These are phyloP conservation scores for Stagonosporopsis cucurbitacearum DNA, from an alignment of 2,329 filamentous ascomycete genomes.

Conservation along the genomic window DNA sequence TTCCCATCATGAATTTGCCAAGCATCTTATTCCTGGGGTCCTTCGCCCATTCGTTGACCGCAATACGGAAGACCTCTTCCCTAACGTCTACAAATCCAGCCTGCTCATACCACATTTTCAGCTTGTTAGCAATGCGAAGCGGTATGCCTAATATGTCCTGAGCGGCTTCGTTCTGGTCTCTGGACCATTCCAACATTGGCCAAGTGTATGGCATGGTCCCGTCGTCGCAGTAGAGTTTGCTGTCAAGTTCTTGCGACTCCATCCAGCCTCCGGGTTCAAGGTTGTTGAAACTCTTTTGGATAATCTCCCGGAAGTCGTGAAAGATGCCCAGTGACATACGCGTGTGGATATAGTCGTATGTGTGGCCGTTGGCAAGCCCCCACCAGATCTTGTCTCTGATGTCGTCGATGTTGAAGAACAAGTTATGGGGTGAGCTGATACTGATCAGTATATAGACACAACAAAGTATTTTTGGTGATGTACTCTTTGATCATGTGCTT, in stretches of 20 bases:
- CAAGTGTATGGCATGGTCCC: slow-evolving; percentile 59
- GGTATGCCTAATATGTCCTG: slow-evolving; percentile 52
- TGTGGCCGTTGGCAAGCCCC: slow-evolving; percentile 46
- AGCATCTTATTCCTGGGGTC: slow-evolving; percentile 56
- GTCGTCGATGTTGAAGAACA: slow-evolving; percentile 77
- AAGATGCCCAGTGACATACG: slow-evolving; percentile 65
- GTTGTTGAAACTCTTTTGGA: slow-evolving; percentile 59
- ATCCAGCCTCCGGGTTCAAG: slow-evolving; percentile 64
- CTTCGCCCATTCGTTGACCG: slow-evolving; percentile 59
- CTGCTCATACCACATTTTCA: slow-evolving; percentile 62
- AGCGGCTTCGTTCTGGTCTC: slow-evolving; percentile 53
- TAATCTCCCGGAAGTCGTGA: slow-evolving; percentile 62
- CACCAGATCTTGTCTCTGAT: slow-evolving; percentile 65
- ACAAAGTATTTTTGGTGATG: neutral
- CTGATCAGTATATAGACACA: neutral
- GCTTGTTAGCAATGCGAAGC: slow-evolving; percentile 60
- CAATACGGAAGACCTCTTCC: slow-evolving; percentile 60
- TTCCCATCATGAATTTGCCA: slow-evolving; percentile 57
- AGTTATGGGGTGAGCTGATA: slow-evolving; percentile 67
- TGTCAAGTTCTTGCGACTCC: slow-evolving; percentile 52
- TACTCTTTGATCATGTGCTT: neutral
- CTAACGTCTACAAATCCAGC: slow-evolving; percentile 65
- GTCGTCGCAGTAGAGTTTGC: slow-evolving; percentile 60
- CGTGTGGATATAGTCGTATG: slow-evolving; percentile 67
- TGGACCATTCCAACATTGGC: slow-evolving; percentile 58